A percentile compares a stretch with the other conserved stretches of the same genome.
These are phyloP conservation scores for Exserohilum rostratum DNA, from an alignment of 2,329 filamentous ascomycete genomes.

Conservation along the genomic window DNA sequence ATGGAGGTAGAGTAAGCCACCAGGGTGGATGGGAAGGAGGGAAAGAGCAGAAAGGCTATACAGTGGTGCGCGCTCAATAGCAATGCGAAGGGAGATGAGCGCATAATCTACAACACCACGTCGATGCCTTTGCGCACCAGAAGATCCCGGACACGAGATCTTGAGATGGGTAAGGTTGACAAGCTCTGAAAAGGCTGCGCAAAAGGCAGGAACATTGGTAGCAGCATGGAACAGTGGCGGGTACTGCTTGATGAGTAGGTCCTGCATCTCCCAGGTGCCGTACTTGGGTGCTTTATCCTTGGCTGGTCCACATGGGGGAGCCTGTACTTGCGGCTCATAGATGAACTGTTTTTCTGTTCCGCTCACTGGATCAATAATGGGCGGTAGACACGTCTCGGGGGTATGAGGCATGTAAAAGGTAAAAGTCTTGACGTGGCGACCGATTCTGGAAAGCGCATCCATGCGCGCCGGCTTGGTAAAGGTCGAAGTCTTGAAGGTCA, in stretches of 20 bases:
- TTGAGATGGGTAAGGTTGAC: constrained; percentile 74
- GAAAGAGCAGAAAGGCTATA: constrained; percentile 71
- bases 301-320: constrained; percentile 62
- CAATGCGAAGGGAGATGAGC: constrained; percentile 83
- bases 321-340: constrained; percentile 73
- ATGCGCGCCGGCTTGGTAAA: constrained; percentile 77
- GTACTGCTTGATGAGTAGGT: constrained; percentile 84
- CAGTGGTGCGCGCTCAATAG: constrained; percentile 75
- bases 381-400: constrained; percentile 79
- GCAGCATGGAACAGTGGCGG: constrained; percentile 88
- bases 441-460: constrained; percentile 76
- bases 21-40: constrained; percentile 74
- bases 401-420: constrained; percentile 79
- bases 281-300: constrained; percentile 73
- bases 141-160: constrained; percentile 76
- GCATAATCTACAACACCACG: constrained; percentile 85
- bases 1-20: constrained; percentile 77
- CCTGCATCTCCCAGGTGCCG: constrained; percentile 76
- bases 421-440: constrained; percentile 77
- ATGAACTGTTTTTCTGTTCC: constrained; percentile 81
- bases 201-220: constrained; percentile 84
- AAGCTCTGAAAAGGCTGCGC: constrained; percentile 72
- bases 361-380: constrained; percentile 77
- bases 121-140: constrained; percentile 69
- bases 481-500: constrained; percentile 74